Evolutionary conservation across 345 rosid genomes (phyloP).

Genomic region (Schrenkiella parvula): DNA sequence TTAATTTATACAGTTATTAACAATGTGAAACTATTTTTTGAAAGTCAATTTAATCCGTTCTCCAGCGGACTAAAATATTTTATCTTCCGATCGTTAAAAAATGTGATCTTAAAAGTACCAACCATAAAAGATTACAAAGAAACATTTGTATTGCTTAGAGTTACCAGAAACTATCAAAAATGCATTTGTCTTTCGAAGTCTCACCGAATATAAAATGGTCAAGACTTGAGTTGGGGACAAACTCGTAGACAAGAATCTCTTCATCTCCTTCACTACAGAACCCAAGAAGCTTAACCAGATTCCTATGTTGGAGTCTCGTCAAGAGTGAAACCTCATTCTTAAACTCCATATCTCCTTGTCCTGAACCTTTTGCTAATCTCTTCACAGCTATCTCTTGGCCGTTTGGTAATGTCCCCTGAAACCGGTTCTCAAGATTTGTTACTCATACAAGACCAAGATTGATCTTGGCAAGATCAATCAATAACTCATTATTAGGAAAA

Average conservation of each 20-base stretch:
- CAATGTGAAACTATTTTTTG: too few relatives aligned
- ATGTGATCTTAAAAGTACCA: too few relatives aligned
- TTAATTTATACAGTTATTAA: too few relatives aligned
- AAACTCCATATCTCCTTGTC: slow-evolving; percentile 50
- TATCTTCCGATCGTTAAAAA: too few relatives aligned
- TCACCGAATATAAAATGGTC: slow-evolving; percentile 47
- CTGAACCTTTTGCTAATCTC: slow-evolving; percentile 36
- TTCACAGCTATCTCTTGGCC: slow-evolving; percentile 48
- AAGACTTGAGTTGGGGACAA: slow-evolving; percentile 45
- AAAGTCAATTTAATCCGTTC: too few relatives aligned
- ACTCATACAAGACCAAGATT: neutral
- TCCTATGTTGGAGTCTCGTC: slow-evolving; percentile 55
- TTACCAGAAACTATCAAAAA: neutral
- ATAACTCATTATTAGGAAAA: too few relatives aligned
- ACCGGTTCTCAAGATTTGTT: neutral
- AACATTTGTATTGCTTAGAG: neutral
- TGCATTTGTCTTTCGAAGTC: neutral
- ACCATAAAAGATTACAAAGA: neutral
- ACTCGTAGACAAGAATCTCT: slow-evolving; percentile 51
- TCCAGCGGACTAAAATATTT: too few relatives aligned
- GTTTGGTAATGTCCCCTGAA: slow-evolving; percentile 39
- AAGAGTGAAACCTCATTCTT: slow-evolving; percentile 46
- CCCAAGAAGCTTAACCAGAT: slow-evolving; percentile 53
- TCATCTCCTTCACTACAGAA: slow-evolving; percentile 44
- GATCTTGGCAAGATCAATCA: too few relatives aligned